A percentile compares a stretch with the other conserved stretches of the same genome.
phyloP scores from a whole-genome alignment of 306 rosid species.

The Vigna unguiculata region DNA sequence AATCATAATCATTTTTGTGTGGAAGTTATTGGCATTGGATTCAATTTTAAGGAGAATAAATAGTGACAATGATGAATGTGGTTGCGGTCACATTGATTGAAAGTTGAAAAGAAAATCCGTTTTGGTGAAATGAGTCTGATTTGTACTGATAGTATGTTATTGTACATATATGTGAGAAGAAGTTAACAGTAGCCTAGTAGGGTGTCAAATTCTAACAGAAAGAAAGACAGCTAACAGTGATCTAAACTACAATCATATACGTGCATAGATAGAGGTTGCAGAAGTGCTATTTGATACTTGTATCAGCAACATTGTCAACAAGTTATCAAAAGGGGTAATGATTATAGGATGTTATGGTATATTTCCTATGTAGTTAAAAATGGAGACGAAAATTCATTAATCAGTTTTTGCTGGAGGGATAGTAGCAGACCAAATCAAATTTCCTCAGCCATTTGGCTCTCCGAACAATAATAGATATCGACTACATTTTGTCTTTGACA shows the following conservation, averaged over 20 bases:
- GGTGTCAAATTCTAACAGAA: neutral
- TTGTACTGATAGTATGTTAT: neutral
- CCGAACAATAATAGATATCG: neutral
- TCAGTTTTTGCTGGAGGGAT: neutral
- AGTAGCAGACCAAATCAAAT: too few relatives aligned
- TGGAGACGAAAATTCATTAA: neutral
- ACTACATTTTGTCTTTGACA: neutral
- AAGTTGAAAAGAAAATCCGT: neutral
- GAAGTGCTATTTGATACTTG: neutral
- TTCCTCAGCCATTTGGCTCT: too few relatives aligned
- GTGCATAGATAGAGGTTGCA: neutral
- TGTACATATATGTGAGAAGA: neutral
- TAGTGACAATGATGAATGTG: neutral
- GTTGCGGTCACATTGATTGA: neutral
- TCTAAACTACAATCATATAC: neutral
- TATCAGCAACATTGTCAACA: neutral
- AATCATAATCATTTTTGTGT: neutral
- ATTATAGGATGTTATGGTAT: conserved; percentile 1
- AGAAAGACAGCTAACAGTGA: conserved; percentile 6
- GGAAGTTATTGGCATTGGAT: conserved; percentile 15
- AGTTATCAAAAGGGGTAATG: neutral
- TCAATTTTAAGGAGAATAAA: conserved; percentile 6
- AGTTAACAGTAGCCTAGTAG: conserved; percentile 15
- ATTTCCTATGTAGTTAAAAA: neutral
- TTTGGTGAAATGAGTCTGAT: conserved; percentile 2